Percentiles rank a stretch among this genome's conserved stretches.
Evolutionary conservation across 345 rosid genomes (phyloP).

Genomic region (Microthlaspi erraticum): DNA sequence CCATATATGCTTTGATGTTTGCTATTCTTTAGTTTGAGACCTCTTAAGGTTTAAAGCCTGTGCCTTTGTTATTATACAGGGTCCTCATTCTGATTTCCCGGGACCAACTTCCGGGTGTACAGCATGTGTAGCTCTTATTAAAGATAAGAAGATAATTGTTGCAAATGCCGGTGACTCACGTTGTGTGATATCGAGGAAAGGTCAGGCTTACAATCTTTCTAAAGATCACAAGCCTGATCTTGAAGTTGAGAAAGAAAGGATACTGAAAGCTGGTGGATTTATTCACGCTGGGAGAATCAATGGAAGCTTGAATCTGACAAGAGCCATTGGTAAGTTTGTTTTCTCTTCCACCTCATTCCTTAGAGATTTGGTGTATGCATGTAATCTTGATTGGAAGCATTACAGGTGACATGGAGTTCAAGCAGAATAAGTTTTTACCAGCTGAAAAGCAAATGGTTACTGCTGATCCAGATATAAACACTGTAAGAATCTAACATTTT

Average conservation of each 20-base stretch:
- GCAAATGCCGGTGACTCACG: constrained; percentile 99
- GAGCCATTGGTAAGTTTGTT: constrained; percentile 79
- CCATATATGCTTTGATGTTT: not conserved
- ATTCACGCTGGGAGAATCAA: constrained; percentile 95
- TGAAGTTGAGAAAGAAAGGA: constrained; percentile 90
- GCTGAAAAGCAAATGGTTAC: constrained; percentile 80
- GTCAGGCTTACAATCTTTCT: constrained; percentile 95
- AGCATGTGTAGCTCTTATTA: constrained; percentile 87
- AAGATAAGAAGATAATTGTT: constrained; percentile 77
- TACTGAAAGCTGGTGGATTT: constrained; percentile 96
- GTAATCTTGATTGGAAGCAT: constrained; percentile 15
- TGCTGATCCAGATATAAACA: constrained; percentile 77
- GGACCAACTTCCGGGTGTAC: constrained; percentile 93
- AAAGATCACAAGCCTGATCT: constrained; percentile 99
- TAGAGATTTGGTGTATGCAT: not conserved
- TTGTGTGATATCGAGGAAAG: constrained; percentile 89
- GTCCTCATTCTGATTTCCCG: constrained; percentile 92
- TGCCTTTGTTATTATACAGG: constrained; percentile 49
- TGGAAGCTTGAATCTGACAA: constrained; percentile 95
- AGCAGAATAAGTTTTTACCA: constrained; percentile 69
- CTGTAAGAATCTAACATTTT: constrained; percentile 49
- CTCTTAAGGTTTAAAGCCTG: not conserved
- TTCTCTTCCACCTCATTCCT: not conserved
- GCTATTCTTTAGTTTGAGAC: constrained; percentile 6
- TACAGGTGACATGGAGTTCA: constrained; percentile 82